Conservation (phyloP, 352 stramenopile species). For the Phytophthora parvispora region DNA sequence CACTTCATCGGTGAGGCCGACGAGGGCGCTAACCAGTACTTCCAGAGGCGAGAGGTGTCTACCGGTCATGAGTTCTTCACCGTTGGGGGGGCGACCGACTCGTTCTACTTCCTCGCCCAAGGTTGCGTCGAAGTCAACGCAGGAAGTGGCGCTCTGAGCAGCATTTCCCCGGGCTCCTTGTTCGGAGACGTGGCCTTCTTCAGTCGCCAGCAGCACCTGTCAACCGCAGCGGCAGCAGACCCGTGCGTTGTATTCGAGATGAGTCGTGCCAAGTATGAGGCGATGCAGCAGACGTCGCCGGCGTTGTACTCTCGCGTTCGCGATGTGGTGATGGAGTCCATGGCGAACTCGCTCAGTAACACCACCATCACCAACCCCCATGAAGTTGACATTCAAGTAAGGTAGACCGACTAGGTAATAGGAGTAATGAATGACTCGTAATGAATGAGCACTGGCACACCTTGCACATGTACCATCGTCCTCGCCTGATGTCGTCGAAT, state of each 20-base stretch:
- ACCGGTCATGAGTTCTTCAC: constrained; percentile 71
- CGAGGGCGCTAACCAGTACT: constrained; percentile 56
- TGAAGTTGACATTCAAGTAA: neutral
- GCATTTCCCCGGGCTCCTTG: constrained; percentile 62
- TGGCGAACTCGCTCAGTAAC: constrained; percentile 61
- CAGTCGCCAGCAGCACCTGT: constrained; percentile 57
- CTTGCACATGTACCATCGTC: neutral
- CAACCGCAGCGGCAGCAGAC: constrained; percentile 47
- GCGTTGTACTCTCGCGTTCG: constrained; percentile 68
- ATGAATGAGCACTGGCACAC: neutral
- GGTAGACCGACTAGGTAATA: neutral
- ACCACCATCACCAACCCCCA: neutral
- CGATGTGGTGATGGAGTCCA: constrained; percentile 79
- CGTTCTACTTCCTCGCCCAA: constrained; percentile 76
- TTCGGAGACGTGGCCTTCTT: constrained; percentile 89
- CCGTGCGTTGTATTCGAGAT: constrained; percentile 71
- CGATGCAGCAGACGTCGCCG: constrained; percentile 52
- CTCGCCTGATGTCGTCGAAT: neutral
- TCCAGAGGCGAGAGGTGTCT: constrained; percentile 49
- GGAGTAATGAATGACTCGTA: neutral
- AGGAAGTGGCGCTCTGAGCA: constrained; percentile 27
- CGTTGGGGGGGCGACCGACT: constrained; percentile 47
- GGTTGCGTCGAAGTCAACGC: constrained; percentile 62
- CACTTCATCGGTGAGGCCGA: constrained; percentile 73
- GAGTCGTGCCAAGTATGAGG: constrained; percentile 60